A percentile compares a stretch with the other conserved stretches of the same genome.
Conservation (phyloP, 2,329 filamentous ascomycete species). For the Alternaria panax region DNA sequence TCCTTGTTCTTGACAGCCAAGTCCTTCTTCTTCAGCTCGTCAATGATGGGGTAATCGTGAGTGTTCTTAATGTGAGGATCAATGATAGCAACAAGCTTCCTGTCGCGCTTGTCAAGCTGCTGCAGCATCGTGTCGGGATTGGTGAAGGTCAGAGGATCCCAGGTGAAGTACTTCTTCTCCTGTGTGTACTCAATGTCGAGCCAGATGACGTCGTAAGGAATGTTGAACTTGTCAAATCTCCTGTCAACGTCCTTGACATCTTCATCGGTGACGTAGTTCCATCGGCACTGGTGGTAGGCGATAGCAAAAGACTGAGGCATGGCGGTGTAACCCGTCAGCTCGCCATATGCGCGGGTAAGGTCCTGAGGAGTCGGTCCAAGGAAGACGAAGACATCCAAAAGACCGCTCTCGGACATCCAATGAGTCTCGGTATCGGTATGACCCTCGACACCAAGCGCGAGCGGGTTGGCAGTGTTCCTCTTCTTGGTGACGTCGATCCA, state of each 20-base stretch:
- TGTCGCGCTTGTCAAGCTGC: conserved; percentile 81
- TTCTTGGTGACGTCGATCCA: conserved; percentile 94
- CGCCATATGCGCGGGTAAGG: conserved; percentile 80
- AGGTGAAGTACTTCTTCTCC: conserved; percentile 97
- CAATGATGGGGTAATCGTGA: conserved; percentile 75
- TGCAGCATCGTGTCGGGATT: conserved; percentile 88
- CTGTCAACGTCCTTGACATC: conserved; percentile 96
- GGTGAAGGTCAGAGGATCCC: conserved; percentile 87
- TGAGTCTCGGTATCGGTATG: conserved; percentile 86
- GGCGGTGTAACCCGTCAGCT: conserved; percentile 89
- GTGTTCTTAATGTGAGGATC: conserved; percentile 98
- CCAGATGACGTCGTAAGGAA: conserved; percentile 99
- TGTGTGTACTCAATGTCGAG: conserved; percentile 98
- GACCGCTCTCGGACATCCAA: conserved; percentile 93
- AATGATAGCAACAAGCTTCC: conserved; percentile 93
- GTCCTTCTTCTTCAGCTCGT: conserved; percentile 83
- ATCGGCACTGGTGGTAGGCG: conserved; percentile 95
- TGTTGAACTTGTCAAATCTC: conserved; percentile 93
- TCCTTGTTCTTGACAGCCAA: conserved; percentile 91
- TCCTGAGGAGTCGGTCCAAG: conserved; percentile 86
- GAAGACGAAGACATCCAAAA: conserved; percentile 93
- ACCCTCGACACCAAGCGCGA: conserved; percentile 73
- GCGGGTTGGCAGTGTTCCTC: conserved; percentile 75
- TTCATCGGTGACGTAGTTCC: conserved; percentile 98
- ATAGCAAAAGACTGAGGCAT: conserved; percentile 92